Base-by-base conservation (phyloP, 306 rosid genomes). In the Cucumis hystrix region DNA sequence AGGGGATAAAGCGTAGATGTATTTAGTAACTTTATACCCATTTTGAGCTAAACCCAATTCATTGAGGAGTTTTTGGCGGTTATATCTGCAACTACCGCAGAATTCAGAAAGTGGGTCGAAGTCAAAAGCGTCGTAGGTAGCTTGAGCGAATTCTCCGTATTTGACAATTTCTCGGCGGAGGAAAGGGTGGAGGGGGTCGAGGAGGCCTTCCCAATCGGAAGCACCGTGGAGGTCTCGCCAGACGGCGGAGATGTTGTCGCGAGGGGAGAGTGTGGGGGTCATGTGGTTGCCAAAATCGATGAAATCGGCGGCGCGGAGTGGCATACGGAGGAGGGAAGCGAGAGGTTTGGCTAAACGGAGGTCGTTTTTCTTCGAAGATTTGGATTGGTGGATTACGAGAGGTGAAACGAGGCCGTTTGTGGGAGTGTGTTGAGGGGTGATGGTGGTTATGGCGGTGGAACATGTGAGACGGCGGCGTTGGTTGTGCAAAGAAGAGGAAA, bases 41-140 rank as follows among this genome's bases (percentile, higher is more conserved):
- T 84, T 81, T 58, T 60, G 76, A 4, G 59, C 7, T 0, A 88
- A 77, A 15, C 89, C 87, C 83, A 89, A 37, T 67, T 79, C 84
- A 4, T 82, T 81, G 6, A 92, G 77, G 2, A 89, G 37, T 55
- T 80, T 88, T 30, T 70, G 79, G 1, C 52, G 41, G 75, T 87
- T 84, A 83, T 84, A 88, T 57, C 86, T 84, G 20, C 92, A 88
- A 72, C 91, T 91, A 25, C 94, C 94, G 1, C 93, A 82, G 17
- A 79, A 89, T 71, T 86, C 91, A 0, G 94, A 91, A 76, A 84
- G 79, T 2, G 89, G 74, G 49, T 88, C 93, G 51, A 80, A 87
- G 61, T 92, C 92, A 35, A 89, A 89, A 35, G 93, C 93, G 33
- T 89, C 93, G 51, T 88, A 92, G 25, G 97, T 87, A 23, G 95